phyloP scores from a whole-genome alignment of 768 basidiomycete species.

The Lactifluus hygrophoroides region DNA sequence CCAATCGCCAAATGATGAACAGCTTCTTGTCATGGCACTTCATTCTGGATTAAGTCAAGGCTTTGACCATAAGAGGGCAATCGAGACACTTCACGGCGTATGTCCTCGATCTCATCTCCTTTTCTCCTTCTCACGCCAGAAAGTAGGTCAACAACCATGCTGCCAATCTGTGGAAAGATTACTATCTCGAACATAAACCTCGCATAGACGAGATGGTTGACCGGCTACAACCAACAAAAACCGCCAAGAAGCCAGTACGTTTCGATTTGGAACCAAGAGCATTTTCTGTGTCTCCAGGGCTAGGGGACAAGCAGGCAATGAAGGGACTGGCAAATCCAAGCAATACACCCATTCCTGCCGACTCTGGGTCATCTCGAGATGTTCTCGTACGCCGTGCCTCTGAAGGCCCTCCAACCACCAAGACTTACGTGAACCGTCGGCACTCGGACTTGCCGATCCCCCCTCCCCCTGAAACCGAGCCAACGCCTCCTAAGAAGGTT shows the following conservation, averaged over 20 bases:
- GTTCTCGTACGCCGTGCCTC: neutral
- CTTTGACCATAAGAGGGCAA: slow-evolving; percentile 51
- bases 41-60: slow-evolving; percentile 31
- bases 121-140: neutral
- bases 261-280: neutral
- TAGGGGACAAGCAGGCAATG: neutral
- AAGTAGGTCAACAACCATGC: slow-evolving; percentile 37
- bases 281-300: neutral
- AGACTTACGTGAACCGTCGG: neutral
- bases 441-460: slow-evolving; percentile 43
- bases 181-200: slow-evolving; percentile 62
- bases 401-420: neutral
- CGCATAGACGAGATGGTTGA: slow-evolving; percentile 40
- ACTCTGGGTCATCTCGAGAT: neutral
- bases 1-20: slow-evolving; percentile 44
- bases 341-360: neutral
- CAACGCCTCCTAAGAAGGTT: slow-evolving; percentile 50
- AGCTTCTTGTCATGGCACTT: slow-evolving; percentile 43
- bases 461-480: slow-evolving; percentile 58
- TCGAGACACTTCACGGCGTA: slow-evolving; percentile 63
- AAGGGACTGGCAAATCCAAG: neutral
- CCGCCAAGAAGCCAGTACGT: slow-evolving; percentile 30
- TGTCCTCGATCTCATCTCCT: slow-evolving; percentile 22
- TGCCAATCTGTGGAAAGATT: slow-evolving; percentile 70
- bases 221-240: slow-evolving; percentile 22